phyloP scores from a whole-genome alignment of 2,329 filamentous ascomycete genomes.

The Alternaria arborescens region DNA sequence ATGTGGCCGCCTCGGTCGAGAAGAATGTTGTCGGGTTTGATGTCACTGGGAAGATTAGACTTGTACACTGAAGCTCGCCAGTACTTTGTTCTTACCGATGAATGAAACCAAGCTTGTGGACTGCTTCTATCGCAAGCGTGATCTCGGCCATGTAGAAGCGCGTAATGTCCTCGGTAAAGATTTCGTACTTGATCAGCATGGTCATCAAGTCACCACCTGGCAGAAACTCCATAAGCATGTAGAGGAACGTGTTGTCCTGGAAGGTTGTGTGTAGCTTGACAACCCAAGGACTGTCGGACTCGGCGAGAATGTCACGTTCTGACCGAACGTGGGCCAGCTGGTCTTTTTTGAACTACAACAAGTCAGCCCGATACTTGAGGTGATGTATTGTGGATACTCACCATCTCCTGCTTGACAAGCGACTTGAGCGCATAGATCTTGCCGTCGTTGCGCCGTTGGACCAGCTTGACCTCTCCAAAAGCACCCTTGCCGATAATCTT shows the following conservation, averaged over 20 bases:
- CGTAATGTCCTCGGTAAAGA: conserved; percentile 98
- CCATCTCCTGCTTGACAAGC: conserved; percentile 97
- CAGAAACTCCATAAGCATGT: conserved; percentile 99
- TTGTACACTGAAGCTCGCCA: too few species aligned
- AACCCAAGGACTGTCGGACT: conserved; percentile 99
- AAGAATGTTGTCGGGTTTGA: conserved; percentile 98
- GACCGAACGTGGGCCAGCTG: conserved; percentile 96
- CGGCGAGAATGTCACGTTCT: conserved; percentile 95
- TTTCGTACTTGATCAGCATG: conserved; percentile 99
- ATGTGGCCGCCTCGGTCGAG: conserved; percentile 95
- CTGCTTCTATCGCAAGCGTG: conserved; percentile 96
- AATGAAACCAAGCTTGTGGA: conserved; percentile 97
- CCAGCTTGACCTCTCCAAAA: conserved; percentile 97
- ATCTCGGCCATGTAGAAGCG: conserved; percentile 99
- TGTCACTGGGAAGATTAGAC: conserved; percentile 69
- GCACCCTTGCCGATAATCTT: conserved; percentile 99
- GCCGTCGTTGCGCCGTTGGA: conserved; percentile 93
- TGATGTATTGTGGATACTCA: conserved; percentile 27
- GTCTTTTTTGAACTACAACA: conserved; percentile 84
- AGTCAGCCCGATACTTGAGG: conserved; percentile 21
- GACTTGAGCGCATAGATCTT: conserved; percentile 99
- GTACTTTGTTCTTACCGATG: conserved; percentile 71
- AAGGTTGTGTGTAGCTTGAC: conserved; percentile 99
- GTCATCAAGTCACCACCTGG: conserved; percentile 99
- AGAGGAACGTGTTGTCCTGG: conserved; percentile 94